phyloP scores from a whole-genome alignment of 2,329 filamentous ascomycete genomes.

The Pezicula radicicola region DNA sequence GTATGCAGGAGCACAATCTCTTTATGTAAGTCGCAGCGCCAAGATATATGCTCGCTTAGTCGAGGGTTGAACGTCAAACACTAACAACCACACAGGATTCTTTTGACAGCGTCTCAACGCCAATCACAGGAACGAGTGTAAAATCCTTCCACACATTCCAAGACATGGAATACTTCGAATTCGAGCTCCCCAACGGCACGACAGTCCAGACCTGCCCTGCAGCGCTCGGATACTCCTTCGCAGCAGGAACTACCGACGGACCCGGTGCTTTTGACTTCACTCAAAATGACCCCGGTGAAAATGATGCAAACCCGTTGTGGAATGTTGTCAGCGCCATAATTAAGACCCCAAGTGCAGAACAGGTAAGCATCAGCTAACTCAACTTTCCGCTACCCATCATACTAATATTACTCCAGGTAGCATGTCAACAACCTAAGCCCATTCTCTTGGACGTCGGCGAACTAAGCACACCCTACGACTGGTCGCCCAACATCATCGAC shows the following conservation, averaged over 20 bases:
- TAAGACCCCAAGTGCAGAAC: slow-evolving; percentile 59
- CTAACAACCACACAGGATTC: slow-evolving; percentile 16
- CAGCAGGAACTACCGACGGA: slow-evolving; percentile 86
- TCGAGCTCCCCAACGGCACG: slow-evolving; percentile 70
- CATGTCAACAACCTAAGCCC: slow-evolving; percentile 79
- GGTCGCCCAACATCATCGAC: slow-evolving; percentile 89
- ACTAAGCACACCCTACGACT: slow-evolving; percentile 70
- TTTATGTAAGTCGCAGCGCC: slow-evolving; percentile 42
- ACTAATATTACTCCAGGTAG: slow-evolving; percentile 45
- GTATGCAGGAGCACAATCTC: slow-evolving; percentile 52
- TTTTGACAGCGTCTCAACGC: slow-evolving; percentile 25
- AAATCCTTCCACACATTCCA: slow-evolving; percentile 82
- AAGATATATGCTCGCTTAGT: not conserved
- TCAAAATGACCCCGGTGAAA: slow-evolving; percentile 71
- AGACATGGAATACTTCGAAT: slow-evolving; percentile 75
- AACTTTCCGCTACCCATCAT: slow-evolving; percentile 10
- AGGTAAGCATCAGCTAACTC: slow-evolving; percentile 1
- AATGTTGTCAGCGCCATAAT: slow-evolving; percentile 67
- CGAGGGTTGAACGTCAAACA: not conserved
- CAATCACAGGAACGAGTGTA: slow-evolving; percentile 62
- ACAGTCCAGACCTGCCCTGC: slow-evolving; percentile 75
- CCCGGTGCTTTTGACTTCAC: slow-evolving; percentile 91
- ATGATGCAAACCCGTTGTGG: slow-evolving; percentile 68
- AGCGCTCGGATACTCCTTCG: slow-evolving; percentile 86
- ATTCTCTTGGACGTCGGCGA: slow-evolving; percentile 86